A percentile compares a stretch with the other conserved stretches of the same genome.
These are phyloP conservation scores for Colletotrichum theobromicola DNA, from an alignment of 2,329 filamentous ascomycete genomes.

Conservation along the genomic window DNA sequence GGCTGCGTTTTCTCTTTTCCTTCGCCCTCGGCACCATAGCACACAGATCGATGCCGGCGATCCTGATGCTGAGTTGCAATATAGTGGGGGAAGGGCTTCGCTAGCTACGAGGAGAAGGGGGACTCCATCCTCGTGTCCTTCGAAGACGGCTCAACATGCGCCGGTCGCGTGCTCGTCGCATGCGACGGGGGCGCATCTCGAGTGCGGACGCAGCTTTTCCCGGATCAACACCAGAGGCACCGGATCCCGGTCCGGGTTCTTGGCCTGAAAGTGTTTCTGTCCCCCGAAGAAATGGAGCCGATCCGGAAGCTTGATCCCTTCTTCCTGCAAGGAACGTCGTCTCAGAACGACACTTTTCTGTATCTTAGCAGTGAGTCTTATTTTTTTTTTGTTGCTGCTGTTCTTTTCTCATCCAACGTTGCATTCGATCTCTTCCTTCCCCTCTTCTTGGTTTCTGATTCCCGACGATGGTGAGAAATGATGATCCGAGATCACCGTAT, in stretches of 20 bases:
- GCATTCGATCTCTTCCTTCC: background rate
- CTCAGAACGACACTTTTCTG: conserved; percentile 53
- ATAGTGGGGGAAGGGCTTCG: conserved; percentile 46
- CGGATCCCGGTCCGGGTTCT: conserved; percentile 54
- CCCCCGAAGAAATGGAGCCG: conserved; percentile 42
- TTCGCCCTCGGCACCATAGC: background rate
- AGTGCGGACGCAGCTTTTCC: conserved; percentile 42
- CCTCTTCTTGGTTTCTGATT: background rate
- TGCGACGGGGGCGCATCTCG: conserved; percentile 56
- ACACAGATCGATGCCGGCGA: background rate
- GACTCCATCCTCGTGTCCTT: conserved; percentile 47
- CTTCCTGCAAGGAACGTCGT: conserved; percentile 60
- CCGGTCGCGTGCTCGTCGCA: conserved; percentile 51
- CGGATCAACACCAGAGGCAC: conserved; percentile 34
- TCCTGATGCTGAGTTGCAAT: background rate
- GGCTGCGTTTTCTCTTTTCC: background rate
- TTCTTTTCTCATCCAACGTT: background rate
- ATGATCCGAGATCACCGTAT: background rate
- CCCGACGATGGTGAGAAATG: background rate
- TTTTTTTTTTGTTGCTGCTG: background rate
- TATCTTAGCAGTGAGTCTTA: conserved; percentile 53
- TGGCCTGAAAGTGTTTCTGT: conserved; percentile 48
- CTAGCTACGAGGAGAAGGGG: conserved; percentile 27
- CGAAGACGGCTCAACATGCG: conserved; percentile 46
- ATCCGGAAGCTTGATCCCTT: conserved; percentile 55